Evolutionary conservation across 805 yeast species (phyloP), one percentile per base, ranked within the genome.

Genomic region (Osmozyma mogii): DNA sequence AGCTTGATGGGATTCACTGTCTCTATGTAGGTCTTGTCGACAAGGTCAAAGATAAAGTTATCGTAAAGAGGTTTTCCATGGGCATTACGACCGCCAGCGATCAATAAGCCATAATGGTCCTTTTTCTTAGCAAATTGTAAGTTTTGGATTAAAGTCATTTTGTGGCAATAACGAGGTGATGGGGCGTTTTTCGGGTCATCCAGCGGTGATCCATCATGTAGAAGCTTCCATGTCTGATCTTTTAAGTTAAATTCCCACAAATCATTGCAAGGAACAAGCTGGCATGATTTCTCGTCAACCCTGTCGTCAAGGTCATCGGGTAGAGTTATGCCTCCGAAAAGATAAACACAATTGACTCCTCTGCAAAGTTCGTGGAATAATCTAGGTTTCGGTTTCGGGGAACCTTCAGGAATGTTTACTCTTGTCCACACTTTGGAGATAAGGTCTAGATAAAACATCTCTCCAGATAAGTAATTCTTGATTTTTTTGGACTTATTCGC

Each of bases 181-280:
- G 63, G 61, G 5, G 53, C 34, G 2, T 41, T 11, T 3, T 39
- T 31, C 30, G 48, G 45, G 3, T 27, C 21, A 12, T 44, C 46
- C 36, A 36, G 44, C 15, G 42, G 47, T 9, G 33, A 8, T 15
- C 68, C 69, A 36, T 61, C 64, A 27, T 62, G 64, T 3, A 78
- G 45, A 27, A 73, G 61, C 1, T 47, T 45, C 89, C 92, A 82
- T 8, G 50, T 49, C 29, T 58, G 61, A 3, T 68, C 54, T 22
- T 61, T 64, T 23, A 77, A 49, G 47, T 77, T 70, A 40, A 78
- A 73, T 41, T 68, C 68, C 89, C 92, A 83, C 15, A 79, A 51
- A 41, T 83, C 92, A 42, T 77, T 77, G 5, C 68, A 49, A 0
- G 83, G 72, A 5, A 47, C 47, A 19, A 62, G 45, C 11, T 5